Conservation (phyloP, 2,329 filamentous ascomycete species). For the Penicillium sp. region DNA sequence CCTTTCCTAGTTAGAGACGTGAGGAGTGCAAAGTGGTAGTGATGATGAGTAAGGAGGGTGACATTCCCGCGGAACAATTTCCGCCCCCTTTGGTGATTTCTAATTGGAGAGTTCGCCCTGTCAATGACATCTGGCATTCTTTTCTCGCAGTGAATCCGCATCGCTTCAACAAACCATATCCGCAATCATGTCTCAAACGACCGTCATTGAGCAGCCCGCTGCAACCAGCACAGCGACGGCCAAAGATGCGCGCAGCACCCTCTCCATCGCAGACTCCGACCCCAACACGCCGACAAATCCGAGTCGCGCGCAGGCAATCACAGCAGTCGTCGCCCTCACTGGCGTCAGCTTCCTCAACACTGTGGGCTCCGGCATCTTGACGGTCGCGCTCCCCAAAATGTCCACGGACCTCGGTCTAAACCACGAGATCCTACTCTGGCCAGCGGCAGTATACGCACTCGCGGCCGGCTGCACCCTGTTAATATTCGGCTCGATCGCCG, state of each 20-base stretch:
- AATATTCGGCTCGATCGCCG: conserved; percentile 56
- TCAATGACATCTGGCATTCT: no score
- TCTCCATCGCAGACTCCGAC: not conserved
- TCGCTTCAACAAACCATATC: no score
- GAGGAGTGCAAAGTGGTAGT: no score
- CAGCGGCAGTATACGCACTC: conserved; percentile 26
- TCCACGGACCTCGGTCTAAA: conserved; percentile 33
- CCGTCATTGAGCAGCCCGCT: not conserved
- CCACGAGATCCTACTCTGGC: conserved; percentile 20
- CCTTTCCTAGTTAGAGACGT: no score
- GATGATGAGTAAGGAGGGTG: no score
- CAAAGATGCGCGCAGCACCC: not conserved
- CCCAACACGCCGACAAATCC: not conserved
- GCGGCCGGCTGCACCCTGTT: conserved; percentile 47
- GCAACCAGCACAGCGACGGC: not conserved
- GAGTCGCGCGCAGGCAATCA: conserved; percentile 11
- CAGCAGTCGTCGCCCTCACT: conserved; percentile 32
- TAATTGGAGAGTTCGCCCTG: no score
- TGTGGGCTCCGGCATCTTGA: conserved; percentile 37
- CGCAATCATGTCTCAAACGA: not conserved
- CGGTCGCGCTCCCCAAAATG: conserved; percentile 35
- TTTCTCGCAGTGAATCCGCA: no score
- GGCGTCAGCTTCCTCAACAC: conserved; percentile 37
- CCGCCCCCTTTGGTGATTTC: no score
- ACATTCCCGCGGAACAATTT: no score